Percentiles rank a stretch among this genome's conserved stretches.
phyloP scores from a whole-genome alignment of 2,329 filamentous ascomycete species.

The Byssothecium circinans region DNA sequence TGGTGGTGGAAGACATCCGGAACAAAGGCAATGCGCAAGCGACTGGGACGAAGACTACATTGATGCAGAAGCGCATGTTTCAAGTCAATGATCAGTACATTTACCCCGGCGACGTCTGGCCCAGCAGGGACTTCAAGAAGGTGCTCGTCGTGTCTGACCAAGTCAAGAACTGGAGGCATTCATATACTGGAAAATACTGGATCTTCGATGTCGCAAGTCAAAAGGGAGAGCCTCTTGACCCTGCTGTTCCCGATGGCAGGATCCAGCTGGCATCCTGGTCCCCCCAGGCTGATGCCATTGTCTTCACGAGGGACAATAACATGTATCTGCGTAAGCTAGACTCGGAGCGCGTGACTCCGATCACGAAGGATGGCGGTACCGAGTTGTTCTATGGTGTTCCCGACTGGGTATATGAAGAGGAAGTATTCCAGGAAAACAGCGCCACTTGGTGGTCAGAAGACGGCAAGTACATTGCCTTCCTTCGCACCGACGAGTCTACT shows the following conservation, averaged over 20 bases:
- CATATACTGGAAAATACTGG: slow-evolving; percentile 83
- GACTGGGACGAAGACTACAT: slow-evolving; percentile 60
- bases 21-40: slow-evolving; percentile 47
- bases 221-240: slow-evolving; percentile 74
- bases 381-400: slow-evolving; percentile 95
- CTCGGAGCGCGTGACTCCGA: slow-evolving; percentile 63
- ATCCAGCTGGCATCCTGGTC: slow-evolving; percentile 90
- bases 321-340: slow-evolving; percentile 74
- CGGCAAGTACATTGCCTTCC: slow-evolving; percentile 85
- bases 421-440: slow-evolving; percentile 76
- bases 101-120: slow-evolving; percentile 64
- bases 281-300: slow-evolving; percentile 79
- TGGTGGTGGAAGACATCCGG: slow-evolving; percentile 85
- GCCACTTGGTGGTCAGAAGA: slow-evolving; percentile 96
- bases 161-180: slow-evolving; percentile 85
- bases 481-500: slow-evolving; percentile 88
- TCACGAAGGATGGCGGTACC: slow-evolving; percentile 83
- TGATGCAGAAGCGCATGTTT: slow-evolving; percentile 74
- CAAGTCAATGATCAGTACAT: slow-evolving; percentile 59
- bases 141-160: slow-evolving; percentile 77
- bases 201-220: slow-evolving; percentile 87
- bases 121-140: slow-evolving; percentile 81
- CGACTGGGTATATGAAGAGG: slow-evolving; percentile 95
- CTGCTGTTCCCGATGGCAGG: slow-evolving; percentile 62
- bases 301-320: slow-evolving; percentile 91